Percentiles rank a stretch among this genome's conserved stretches.
These are phyloP conservation scores for Aureobasidium sp. DNA, from an alignment of 2,329 filamentous ascomycete genomes.

Conservation along the genomic window DNA sequence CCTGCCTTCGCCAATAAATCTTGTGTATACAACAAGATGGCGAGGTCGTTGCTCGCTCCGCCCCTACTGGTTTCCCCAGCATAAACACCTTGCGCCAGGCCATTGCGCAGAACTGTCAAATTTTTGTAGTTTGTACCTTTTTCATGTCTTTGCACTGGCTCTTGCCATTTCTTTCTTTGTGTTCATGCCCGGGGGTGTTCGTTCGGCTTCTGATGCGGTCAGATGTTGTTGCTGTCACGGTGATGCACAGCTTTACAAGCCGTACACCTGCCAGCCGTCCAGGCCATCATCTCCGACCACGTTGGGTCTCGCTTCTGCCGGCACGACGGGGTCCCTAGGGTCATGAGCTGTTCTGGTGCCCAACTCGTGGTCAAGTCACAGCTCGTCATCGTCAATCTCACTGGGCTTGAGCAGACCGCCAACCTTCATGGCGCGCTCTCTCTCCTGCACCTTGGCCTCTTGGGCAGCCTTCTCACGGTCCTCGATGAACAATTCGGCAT, in stretches of 20 bases:
- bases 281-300: conserved; percentile 9
- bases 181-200: not conserved
- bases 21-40: conserved; percentile 9
- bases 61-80: not conserved
- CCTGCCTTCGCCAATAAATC: not conserved
- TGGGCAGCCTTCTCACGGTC: conserved; percentile 90
- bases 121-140: not conserved
- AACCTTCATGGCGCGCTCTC: conserved; percentile 88
- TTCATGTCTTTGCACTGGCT: not conserved
- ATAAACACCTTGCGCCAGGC: conserved; percentile 2
- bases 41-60: not conserved
- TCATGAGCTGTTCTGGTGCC: conserved; percentile 27
- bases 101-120: not conserved
- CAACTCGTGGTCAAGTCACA: conserved; percentile 64
- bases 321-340: not conserved
- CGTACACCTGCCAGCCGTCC: conserved; percentile 10
- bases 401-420: conserved; percentile 93
- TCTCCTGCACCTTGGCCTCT: conserved; percentile 79
- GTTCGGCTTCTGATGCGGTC: not conserved
- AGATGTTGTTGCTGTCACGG: not conserved
- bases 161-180: not conserved
- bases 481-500: conserved; percentile 85
- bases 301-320: not conserved
- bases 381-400: conserved; percentile 77
- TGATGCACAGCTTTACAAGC: not conserved